Evolutionary conservation across 768 basidiomycete species (phyloP), one percentile per base, ranked within the genome.

Genomic region (Krasilnikovozyma curviuscula): DNA sequence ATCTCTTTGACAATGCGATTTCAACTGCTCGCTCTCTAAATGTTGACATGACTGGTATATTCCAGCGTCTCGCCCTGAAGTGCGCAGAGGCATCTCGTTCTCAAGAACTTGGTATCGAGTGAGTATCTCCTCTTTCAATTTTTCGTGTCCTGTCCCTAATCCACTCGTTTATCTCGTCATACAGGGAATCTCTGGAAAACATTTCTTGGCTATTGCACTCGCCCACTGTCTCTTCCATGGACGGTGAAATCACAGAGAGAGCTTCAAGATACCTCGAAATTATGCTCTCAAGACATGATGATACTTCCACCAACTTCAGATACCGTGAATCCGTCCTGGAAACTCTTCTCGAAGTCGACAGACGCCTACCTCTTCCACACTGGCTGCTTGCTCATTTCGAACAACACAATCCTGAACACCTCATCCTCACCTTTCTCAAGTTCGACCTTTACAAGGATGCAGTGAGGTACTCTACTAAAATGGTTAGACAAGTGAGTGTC

Each of bases 221-320:
- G 10, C 32, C 50, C 58, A 75, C 78, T 50, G 72, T 83, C 9
- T 71, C 77, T 2, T 79, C 81, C 0, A 91, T 91, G 79, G 73
- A 80, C 18, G 89, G 89, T 4, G 73, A 80, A 6, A 69, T 77
- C 16, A 72, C 77, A 30, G 79, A 83, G 54, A 74, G 81, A 53
- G 85, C 78, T 5, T 88, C 88, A 83, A 73, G 81, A 59, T 86
- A 86, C 62, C 72, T 98, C 38, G 80, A 84, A 54, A 71, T 77
- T 55, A 73, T 78, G 18, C 69, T 95, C 52, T 74, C 78, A 48
- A 75, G 78, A 40, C 74, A 93, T 56, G 91, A 98, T 60, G 69
- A 69, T 10, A 57, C 68, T 18, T 72, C 75, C 44, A 82, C 75
- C 13, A 77, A 84, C 59, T 78, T 72, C 65, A 71, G 71, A 49